Base-by-base conservation (phyloP, 176 grass and related monocot genomes). In the Olyra latifolia region DNA sequence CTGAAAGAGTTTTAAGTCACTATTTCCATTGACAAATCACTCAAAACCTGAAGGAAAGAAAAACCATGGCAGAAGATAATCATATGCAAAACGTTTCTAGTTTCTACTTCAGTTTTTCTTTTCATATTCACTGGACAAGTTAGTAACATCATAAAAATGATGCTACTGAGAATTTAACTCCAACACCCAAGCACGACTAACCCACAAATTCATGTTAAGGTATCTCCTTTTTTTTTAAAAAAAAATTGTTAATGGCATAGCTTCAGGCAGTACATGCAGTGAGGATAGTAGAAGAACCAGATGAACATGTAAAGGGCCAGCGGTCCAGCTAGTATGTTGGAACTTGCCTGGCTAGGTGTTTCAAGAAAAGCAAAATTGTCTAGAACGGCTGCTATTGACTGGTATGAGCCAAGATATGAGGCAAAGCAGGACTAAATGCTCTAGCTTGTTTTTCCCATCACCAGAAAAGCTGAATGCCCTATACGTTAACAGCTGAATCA, bases 1-100 rank as follows among this genome's bases (percentile, higher is more conserved):
- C 93, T 96, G 79, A 77, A 69, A 79, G 7, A 82, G 66, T 10
- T 5, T 39, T 53, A 54, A 57, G 10, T 75, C 35, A 70, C 13
- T 60, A 62, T 39, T 73, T 86, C 38, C n/a, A 46, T 66, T 42
- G 14, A 72, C 17, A 2, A 82, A 50, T 52, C 41, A 28, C 27
- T 11, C 22, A 38, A 77, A 52, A 42, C 46, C 53, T 71, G 46
- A 75, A 30, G 10, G 19, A 24, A 71, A 52, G 9, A 69, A 55
- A 43, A 81, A 13, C 9, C 8, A 71, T 69, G 40, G 53, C 23
- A 17, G 28, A 55, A 62, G 17, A 47, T 35, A 63, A 66, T 76
- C 41, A 59, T 59, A 15, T 43, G 35, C 3, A 55, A 30, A 55
- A 19, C 7, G 48, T 52, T 52, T 52, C 48, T 4, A 56, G 60